Conservation (phyloP, 2,329 filamentous ascomycete species). For the Lithohypha guttulata region DNA sequence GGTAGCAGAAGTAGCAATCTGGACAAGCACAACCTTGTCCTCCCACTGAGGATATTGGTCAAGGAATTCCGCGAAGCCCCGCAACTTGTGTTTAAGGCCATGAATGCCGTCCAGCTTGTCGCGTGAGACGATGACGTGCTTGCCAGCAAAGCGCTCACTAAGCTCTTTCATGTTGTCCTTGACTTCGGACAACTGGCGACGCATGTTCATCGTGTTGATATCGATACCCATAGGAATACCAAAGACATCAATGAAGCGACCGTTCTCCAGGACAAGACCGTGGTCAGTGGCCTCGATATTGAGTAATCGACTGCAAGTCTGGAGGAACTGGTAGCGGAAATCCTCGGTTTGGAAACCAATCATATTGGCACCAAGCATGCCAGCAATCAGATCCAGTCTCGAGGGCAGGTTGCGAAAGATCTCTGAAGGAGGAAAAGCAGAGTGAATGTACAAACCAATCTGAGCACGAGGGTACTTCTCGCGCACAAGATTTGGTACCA, state of each 20-base stretch:
- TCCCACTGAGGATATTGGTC: constrained; percentile 88
- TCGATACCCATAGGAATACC: constrained; percentile 86
- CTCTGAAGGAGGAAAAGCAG: constrained; percentile 90
- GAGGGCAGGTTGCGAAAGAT: constrained; percentile 87
- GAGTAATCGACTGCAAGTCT: constrained; percentile 85
- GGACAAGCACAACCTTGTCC: constrained; percentile 78
- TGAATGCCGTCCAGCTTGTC: constrained; percentile 91
- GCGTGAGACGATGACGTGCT: constrained; percentile 81
- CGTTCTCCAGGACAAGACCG: constrained; percentile 77
- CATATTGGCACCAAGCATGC: constrained; percentile 85
- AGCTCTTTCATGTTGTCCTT: constrained; percentile 69
- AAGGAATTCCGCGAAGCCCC: constrained; percentile 85
- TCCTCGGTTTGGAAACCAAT: constrained; percentile 90
- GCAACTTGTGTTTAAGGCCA: constrained; percentile 83
- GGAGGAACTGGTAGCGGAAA: constrained; percentile 86
- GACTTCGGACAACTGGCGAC: constrained; percentile 63
- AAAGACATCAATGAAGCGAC: constrained; percentile 76
- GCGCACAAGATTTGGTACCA: constrained; percentile 81
- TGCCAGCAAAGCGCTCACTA: constrained; percentile 72
- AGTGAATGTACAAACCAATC: constrained; percentile 92
- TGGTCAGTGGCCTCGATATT: constrained; percentile 82
- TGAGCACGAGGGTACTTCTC: constrained; percentile 78
- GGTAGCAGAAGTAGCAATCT: constrained; percentile 82
- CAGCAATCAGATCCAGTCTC: constrained; percentile 76
- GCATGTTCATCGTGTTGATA: constrained; percentile 59